A percentile compares a stretch with the other conserved stretches of the same genome.
Conservation (phyloP, 371 early-diverging fungal species). For the Mortierella sp. region DNA sequence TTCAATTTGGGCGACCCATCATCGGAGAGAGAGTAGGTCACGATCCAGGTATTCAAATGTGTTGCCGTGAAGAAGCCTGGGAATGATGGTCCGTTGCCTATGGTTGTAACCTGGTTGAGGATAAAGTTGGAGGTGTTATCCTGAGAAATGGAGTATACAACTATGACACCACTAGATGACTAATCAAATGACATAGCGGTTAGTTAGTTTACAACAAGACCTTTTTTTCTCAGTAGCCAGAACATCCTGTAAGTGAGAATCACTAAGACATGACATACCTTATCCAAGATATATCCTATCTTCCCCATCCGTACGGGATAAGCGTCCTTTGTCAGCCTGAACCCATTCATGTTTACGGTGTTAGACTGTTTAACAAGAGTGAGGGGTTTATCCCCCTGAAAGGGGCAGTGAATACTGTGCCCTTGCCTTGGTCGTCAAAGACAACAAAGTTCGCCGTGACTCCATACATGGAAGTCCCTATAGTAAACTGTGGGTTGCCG, state of each 20-base stretch:
- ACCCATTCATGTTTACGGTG: neutral
- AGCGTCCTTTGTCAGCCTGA: neutral
- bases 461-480: neutral
- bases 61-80: neutral
- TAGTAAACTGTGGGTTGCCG: neutral
- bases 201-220: neutral
- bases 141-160: neutral
- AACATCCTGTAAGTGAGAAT: no score
- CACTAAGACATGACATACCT: neutral
- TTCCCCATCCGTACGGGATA: neutral
- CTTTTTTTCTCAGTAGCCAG: neutral
- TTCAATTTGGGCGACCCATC: neutral
- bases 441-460: neutral
- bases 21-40: neutral
- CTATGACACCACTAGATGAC: neutral
- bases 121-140: no score
- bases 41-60: neutral
- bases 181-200: neutral
- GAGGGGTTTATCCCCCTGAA: neutral
- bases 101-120: neutral
- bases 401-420: neutral
- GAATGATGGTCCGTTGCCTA: neutral
- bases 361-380: neutral
- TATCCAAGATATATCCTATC: neutral
- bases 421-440: neutral